phyloP scores from a whole-genome alignment of 1,284 basidiomycete genomes.

The Neonothopanus nambi region DNA sequence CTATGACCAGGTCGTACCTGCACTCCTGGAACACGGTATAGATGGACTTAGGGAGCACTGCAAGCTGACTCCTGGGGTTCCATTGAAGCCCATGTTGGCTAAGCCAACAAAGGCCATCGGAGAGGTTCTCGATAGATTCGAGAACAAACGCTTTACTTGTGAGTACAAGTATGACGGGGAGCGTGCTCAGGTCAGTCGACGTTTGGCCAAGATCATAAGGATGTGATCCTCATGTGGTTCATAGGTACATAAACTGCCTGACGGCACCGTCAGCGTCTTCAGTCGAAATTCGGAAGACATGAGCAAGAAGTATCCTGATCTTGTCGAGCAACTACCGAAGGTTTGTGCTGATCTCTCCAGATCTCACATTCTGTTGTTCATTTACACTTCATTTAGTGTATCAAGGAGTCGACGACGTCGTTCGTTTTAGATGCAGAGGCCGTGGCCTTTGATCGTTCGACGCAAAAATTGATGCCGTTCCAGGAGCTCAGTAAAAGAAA shows the following conservation, averaged over 20 bases:
- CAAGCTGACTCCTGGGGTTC: conserved; percentile 93
- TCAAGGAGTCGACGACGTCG: conserved; percentile 79
- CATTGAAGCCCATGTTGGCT: conserved; percentile 99
- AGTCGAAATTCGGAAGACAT: conserved; percentile 99
- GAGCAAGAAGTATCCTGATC: conserved; percentile 98
- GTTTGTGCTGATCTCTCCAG: conserved; percentile 46
- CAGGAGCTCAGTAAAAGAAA: conserved; percentile 95
- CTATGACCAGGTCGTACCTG: conserved; percentile 94
- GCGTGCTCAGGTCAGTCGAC: conserved; percentile 76
- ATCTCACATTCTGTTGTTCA: background rate
- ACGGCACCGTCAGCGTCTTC: conserved; percentile 86
- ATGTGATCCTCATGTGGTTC: no score
- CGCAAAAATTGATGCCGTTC: conserved; percentile 89
- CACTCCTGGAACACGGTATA: conserved; percentile 81
- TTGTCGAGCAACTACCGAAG: conserved; percentile 89
- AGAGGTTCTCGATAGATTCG: conserved; percentile 98
- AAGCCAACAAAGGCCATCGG: conserved; percentile 99
- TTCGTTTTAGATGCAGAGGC: conserved; percentile 97
- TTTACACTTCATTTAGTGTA: conserved; percentile 55
- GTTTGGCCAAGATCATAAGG: background rate
- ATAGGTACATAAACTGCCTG: conserved; percentile 79
- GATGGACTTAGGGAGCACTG: conserved; percentile 73
- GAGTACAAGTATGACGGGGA: conserved; percentile 99
- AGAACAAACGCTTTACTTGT: conserved; percentile 94
- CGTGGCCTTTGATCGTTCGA: conserved; percentile 90